A percentile compares a stretch with the other conserved stretches of the same genome.
Conservation (phyloP, 1,139 yeast species). For the Taiozyma onychis region DNA sequence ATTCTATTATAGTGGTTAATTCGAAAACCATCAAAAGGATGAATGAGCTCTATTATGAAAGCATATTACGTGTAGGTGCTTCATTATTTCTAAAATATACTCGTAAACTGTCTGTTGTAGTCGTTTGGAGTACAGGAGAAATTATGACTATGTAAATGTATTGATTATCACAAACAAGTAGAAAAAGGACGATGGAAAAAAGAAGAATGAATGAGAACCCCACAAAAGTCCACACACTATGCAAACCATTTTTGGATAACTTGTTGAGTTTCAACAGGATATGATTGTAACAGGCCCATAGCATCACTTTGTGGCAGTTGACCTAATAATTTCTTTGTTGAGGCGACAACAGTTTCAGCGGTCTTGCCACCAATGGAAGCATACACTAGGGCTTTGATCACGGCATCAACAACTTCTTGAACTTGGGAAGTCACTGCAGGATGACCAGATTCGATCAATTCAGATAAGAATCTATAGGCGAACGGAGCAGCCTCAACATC, state of each 20-base stretch:
- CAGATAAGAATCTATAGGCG: slow-evolving; percentile 71
- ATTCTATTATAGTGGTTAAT: background rate
- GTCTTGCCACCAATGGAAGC: slow-evolving; percentile 64
- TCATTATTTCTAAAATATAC: too few species aligned
- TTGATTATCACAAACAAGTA: background rate
- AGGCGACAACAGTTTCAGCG: slow-evolving; percentile 57
- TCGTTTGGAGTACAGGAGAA: background rate
- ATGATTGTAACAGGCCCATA: slow-evolving; percentile 53
- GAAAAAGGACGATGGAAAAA: background rate
- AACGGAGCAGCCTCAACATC: slow-evolving; percentile 92
- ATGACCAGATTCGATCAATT: slow-evolving; percentile 66
- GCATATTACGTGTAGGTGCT: background rate
- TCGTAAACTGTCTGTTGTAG: too few species aligned
- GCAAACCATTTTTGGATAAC: slow-evolving; percentile 61
- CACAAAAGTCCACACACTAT: slow-evolving; percentile 11
- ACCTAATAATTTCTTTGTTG: slow-evolving; percentile 46
- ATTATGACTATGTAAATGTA: background rate
- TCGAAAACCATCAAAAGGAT: too few species aligned
- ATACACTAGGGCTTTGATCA: slow-evolving; percentile 71
- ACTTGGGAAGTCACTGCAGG: slow-evolving; percentile 52
- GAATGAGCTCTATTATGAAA: too few species aligned
- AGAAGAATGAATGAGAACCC: background rate
- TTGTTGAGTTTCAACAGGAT: slow-evolving; percentile 56
- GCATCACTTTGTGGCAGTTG: slow-evolving; percentile 57
- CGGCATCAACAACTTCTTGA: slow-evolving; percentile 65